Percentiles rank a stretch among this genome's conserved stretches.
Evolutionary conservation across 2,329 filamentous ascomycete species (phyloP).

Genomic region (Colletotrichum coccodes): DNA sequence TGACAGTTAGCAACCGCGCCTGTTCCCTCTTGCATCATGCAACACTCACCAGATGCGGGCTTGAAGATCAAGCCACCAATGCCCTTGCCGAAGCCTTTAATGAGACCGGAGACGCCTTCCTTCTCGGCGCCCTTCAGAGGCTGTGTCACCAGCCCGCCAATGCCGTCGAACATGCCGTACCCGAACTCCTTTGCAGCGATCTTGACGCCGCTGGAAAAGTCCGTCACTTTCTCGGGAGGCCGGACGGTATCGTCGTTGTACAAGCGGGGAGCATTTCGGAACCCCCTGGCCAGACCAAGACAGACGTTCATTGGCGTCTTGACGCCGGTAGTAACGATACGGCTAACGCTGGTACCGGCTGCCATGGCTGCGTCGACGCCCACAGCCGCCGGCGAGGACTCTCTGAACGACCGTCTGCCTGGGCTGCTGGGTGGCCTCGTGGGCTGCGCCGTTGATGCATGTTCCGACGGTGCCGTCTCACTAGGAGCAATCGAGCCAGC

Average conservation of each 20-base stretch:
- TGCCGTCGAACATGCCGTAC: slow-evolving; percentile 82
- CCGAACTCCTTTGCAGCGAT: slow-evolving; percentile 84
- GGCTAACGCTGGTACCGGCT: slow-evolving; percentile 73
- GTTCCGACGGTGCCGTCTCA: slow-evolving; percentile 45
- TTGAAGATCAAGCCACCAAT: slow-evolving; percentile 85
- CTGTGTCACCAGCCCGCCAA: slow-evolving; percentile 83
- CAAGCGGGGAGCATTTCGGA: slow-evolving; percentile 86
- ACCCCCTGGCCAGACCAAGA: slow-evolving; percentile 83
- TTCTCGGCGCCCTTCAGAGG: slow-evolving; percentile 70
- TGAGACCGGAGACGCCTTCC: slow-evolving; percentile 65
- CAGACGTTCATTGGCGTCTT: slow-evolving; percentile 88
- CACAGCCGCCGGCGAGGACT: slow-evolving; percentile 37
- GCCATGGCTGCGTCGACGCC: slow-evolving; percentile 69
- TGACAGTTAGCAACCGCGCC: not conserved
- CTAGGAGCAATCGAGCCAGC: slow-evolving; percentile 44
- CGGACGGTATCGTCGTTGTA: slow-evolving; percentile 88
- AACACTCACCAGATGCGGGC: slow-evolving; percentile 75
- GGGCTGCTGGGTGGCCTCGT: slow-evolving; percentile 15
- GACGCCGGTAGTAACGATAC: slow-evolving; percentile 79
- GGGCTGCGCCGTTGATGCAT: not conserved
- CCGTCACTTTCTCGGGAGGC: slow-evolving; percentile 82
- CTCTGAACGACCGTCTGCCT: slow-evolving; percentile 32
- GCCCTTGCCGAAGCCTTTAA: slow-evolving; percentile 86
- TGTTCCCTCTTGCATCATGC: not conserved
- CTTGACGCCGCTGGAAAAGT: slow-evolving; percentile 78